These are phyloP conservation scores for Echites panduratus DNA, from an alignment of 257 asterid genomes.

Conservation along the genomic window DNA sequence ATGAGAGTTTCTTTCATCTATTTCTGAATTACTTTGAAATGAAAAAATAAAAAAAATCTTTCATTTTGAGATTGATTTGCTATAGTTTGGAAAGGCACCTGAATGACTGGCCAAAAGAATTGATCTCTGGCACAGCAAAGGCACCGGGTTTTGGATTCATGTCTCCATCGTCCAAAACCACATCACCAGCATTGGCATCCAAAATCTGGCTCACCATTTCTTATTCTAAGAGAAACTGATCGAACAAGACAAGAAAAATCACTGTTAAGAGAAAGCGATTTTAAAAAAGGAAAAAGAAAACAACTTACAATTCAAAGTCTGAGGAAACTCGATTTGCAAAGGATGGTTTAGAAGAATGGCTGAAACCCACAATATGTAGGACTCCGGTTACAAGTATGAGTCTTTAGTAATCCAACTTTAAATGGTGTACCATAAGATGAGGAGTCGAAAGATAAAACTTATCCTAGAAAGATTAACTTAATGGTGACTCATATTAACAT, in stretches of 20 bases:
- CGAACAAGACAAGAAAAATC: background rate
- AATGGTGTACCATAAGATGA: no score
- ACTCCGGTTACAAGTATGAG: no score
- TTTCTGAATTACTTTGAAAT: no score
- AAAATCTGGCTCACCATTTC: conserved; percentile 3
- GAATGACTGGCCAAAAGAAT: conserved; percentile 38
- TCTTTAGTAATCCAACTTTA: no score
- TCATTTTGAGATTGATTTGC: no score
- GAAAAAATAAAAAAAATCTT: no score
- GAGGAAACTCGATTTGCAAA: background rate
- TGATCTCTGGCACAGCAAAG: conserved; percentile 26
- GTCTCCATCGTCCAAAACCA: conserved; percentile 8
- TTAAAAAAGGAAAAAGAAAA: no score
- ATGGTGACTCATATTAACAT: conserved; percentile 8
- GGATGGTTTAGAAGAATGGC: background rate
- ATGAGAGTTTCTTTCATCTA: no score
- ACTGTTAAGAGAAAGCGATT: no score
- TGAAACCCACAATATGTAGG: no score
- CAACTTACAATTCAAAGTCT: conserved; percentile 9
- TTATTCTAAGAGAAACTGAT: background rate
- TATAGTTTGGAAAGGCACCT: conserved; percentile 16
- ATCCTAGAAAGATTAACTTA: background rate
- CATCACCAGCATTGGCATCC: background rate
- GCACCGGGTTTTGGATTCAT: conserved; percentile 9
- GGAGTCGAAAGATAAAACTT: no score